Evolutionary conservation across 2,329 filamentous ascomycete genomes (phyloP).

Genomic region (Sporothrix brunneoviolacea): DNA sequence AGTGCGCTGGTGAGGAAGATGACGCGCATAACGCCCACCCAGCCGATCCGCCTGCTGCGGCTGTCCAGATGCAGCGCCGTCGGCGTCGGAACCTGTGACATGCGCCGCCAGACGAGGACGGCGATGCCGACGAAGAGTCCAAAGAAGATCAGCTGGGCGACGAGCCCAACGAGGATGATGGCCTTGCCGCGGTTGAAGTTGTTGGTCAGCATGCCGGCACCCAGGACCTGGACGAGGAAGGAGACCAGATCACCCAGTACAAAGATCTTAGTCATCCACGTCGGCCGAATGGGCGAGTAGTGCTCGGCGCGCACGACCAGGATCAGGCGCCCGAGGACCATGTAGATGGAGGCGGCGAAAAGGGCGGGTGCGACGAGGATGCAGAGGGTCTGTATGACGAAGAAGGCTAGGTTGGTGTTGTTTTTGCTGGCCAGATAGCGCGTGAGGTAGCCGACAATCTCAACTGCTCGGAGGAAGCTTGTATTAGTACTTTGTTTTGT

Average conservation of each 20-base stretch:
- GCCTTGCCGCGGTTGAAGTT: slow-evolving; percentile 32
- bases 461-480: neutral
- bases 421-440: slow-evolving; percentile 18
- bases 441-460: slow-evolving; percentile 12
- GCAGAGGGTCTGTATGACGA: slow-evolving; percentile 35
- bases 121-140: slow-evolving; percentile 30
- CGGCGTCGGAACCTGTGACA: too few relatives aligned
- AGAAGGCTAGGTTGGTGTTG: slow-evolving; percentile 29
- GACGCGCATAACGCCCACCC: slow-evolving; percentile 15
- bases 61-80: neutral
- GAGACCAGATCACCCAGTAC: slow-evolving; percentile 39
- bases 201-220: slow-evolving; percentile 29
- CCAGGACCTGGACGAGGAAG: slow-evolving; percentile 37
- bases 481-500: too few relatives aligned
- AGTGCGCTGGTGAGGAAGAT: slow-evolving; percentile 21
- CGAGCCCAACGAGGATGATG: slow-evolving; percentile 39
- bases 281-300: slow-evolving; percentile 25
- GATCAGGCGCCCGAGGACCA: slow-evolving; percentile 41
- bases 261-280: slow-evolving; percentile 41
- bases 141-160: slow-evolving; percentile 43
- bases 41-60: too few relatives aligned
- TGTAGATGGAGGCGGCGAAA: slow-evolving; percentile 45
- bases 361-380: slow-evolving; percentile 41
- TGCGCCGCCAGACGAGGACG: slow-evolving; percentile 4
- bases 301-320: slow-evolving; percentile 27